Evolutionary conservation across 805 yeast genomes (phyloP), one percentile per base, ranked within the genome.

Genomic region (Ogataea degrootiae): DNA sequence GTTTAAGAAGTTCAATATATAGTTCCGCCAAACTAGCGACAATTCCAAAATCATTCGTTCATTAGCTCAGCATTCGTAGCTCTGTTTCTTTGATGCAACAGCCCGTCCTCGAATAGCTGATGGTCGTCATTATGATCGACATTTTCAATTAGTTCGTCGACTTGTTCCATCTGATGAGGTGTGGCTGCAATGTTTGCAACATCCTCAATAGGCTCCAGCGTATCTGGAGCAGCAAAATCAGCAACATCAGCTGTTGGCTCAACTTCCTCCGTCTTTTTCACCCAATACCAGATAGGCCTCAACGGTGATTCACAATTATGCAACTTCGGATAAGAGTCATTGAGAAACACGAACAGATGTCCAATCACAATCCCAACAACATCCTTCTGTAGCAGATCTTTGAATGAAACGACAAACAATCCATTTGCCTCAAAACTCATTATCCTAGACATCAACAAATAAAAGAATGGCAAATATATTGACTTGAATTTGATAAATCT

Each of bases 201-300:
- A 26, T 6, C 31, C 31, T 26, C 31, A 26, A 26, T 11, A 26
- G 11, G 31, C 9, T 9, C 31, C 17, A 11, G 9, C 7, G 36
- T n/a, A 34, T 34, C 17, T 3, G 7, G 16, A 9, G 2, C 7
- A 34, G 35, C 35, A 34, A 15, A 15, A 34, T 14, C 35, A 34
- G 15, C 6, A 9, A 15, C 35, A 34, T 9, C 16, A 34, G 36
- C 36, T 1, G 3, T 12, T 15, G 36, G 14, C 9, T 29, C 42
- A 2, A 16, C 6, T 21, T 17, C 26, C 35, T 33, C 33, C 5
- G 29, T 35, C 11, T 41, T 31, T 7, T 42, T 3, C 19, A 51
- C 51, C 68, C 63, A 68, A 41, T 66, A 51, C 76, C 77, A 73
- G 5, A 73, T 67, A 8, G 79, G 77, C n/a, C 64, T 56, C 26